Conservation (phyloP, 108 stramenopile species). For the Fragilariopsis cylindrus region DNA sequence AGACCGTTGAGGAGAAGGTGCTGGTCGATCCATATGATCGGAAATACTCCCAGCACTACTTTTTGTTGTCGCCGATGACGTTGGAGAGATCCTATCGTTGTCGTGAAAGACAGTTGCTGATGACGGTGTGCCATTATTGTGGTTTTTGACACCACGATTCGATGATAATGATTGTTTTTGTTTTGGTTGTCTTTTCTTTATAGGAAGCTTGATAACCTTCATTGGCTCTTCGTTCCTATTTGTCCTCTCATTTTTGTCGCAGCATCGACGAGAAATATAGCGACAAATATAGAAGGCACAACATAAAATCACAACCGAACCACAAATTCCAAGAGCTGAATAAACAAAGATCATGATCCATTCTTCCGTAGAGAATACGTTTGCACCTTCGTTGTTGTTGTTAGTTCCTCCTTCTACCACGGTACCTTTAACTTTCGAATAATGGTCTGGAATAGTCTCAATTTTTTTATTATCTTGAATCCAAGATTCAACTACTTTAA, state of each 20-base stretch:
- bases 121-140: no score
- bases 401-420: background rate
- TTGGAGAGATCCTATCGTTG: background rate
- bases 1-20: slow-evolving; percentile 33
- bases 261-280: background rate
- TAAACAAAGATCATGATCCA: background rate
- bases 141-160: background rate
- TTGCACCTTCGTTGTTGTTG: no score
- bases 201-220: slow-evolving; percentile 10
- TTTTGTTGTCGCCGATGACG: background rate
- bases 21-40: background rate
- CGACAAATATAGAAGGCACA: background rate
- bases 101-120: no score
- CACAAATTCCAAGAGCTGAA: background rate
- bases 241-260: background rate
- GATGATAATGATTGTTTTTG: background rate
- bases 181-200: background rate
- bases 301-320: background rate
- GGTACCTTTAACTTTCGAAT: background rate
- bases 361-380: background rate
- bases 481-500: slow-evolving; percentile 10
- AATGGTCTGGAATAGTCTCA: background rate
- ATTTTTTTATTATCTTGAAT: background rate
- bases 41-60: background rate
- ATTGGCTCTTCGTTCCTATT: slow-evolving; percentile 7